A percentile compares a stretch with the other conserved stretches of the same genome.
These are phyloP conservation scores for Kuraishia borneana DNA, from an alignment of 805 yeast species.

Conservation along the genomic window DNA sequence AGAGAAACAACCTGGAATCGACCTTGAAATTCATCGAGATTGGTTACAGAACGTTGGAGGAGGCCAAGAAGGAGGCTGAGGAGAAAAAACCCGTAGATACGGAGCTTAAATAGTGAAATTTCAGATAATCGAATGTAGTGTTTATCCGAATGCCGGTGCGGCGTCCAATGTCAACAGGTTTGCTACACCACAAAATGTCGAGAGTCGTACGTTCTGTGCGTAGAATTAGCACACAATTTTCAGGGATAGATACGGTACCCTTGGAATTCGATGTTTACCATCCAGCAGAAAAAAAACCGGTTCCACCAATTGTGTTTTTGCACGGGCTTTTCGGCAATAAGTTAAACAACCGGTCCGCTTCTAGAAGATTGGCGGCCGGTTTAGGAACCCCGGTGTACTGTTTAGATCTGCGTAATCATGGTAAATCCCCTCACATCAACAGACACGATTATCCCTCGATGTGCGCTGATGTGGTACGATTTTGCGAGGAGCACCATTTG, in stretches of 20 bases:
- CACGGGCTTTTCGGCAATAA: conserved; percentile 88
- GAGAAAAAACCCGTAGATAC: too few species aligned
- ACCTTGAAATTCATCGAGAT: background rate
- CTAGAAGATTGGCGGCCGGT: conserved; percentile 34
- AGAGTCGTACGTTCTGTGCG: background rate
- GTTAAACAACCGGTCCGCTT: conserved; percentile 66
- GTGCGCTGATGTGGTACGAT: conserved; percentile 73
- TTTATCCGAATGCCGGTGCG: background rate
- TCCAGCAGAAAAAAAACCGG: background rate
- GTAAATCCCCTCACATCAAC: conserved; percentile 65
- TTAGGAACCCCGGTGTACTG: conserved; percentile 49
- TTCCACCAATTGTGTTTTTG: conserved; percentile 61
- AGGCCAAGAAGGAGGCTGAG: background rate
- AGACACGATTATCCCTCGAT: conserved; percentile 66
- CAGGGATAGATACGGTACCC: conserved; percentile 6
- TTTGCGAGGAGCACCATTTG: conserved; percentile 31
- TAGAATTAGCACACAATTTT: background rate
- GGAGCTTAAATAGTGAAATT: background rate
- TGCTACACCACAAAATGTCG: background rate
- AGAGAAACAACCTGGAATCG: background rate
- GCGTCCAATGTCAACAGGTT: too few species aligned
- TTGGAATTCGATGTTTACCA: conserved; percentile 7
- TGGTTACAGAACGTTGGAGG: background rate
- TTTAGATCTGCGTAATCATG: conserved; percentile 83
- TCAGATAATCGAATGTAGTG: background rate